These are phyloP conservation scores for Coemansia sp. DNA, from an alignment of 192 early-diverging fungal species.

Conservation along the genomic window DNA sequence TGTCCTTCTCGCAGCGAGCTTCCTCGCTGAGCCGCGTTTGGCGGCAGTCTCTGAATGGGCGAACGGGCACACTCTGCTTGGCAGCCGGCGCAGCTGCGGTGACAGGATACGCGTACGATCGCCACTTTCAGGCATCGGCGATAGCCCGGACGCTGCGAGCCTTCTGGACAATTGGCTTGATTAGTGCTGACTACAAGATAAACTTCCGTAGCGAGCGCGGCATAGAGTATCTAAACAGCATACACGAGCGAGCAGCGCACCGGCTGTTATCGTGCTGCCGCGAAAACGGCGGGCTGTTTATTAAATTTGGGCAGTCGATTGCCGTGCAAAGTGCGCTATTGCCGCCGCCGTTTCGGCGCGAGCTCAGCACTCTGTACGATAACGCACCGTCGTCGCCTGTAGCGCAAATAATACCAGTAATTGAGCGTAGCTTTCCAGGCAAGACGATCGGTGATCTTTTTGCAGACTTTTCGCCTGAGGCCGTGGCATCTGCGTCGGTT, in stretches of 20 bases:
- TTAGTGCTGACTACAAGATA: conserved; percentile 70
- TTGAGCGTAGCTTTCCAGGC: conserved; percentile 65
- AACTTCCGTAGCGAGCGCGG: conserved; percentile 70
- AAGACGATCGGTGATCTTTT: conserved; percentile 62
- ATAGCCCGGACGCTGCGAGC: conserved; percentile 41
- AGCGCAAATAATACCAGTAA: conserved; percentile 59
- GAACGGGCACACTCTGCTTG: conserved; percentile 2
- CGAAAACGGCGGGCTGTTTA: conserved; percentile 85
- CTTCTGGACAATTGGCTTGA: conserved; percentile 26
- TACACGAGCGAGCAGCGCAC: conserved; percentile 73
- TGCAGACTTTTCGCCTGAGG: conserved; percentile 61
- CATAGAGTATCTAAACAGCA: conserved; percentile 54
- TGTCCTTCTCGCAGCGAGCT: not conserved
- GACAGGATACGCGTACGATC: conserved; percentile 40
- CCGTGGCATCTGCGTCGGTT: conserved; percentile 89
- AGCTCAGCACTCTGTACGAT: conserved; percentile 73
- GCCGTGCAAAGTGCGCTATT: conserved; percentile 65
- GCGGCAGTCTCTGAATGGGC: not conserved
- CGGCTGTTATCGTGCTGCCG: conserved; percentile 74
- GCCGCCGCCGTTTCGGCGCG: conserved; percentile 58
- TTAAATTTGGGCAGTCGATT: conserved; percentile 85
- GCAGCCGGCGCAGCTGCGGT: conserved; percentile 3
- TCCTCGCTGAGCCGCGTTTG: not conserved
- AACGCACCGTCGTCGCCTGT: conserved; percentile 76
- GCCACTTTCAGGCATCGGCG: conserved; percentile 38